Base-by-base conservation (phyloP, 768 basidiomycete species). In the Chalciporus chontae region DNA sequence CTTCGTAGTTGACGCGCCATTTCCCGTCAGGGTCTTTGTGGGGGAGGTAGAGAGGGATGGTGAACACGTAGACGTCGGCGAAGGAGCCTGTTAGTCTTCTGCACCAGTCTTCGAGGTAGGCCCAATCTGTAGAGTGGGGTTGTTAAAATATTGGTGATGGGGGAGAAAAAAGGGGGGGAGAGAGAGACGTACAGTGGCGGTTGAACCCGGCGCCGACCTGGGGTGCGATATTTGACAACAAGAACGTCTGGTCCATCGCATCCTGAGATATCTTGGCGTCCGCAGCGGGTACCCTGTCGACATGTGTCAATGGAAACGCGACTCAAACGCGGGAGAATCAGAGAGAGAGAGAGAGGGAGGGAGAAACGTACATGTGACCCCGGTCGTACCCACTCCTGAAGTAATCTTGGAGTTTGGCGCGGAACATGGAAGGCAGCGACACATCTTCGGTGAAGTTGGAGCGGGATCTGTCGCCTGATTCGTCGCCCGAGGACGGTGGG, bases 151-250 rank as follows among this genome's bases (percentile, higher is more conserved):
- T 21, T 21, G 21, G 21, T 21, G 21, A 21, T 21, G 2, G 2
- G 21, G 21, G 4, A 21, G 4, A 21, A 21, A 21, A 21, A n/a
- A 36, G 27, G 39, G 14, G 23, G 5, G 5, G 24, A 3, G 31
- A 8, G 8, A 8, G 26, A 18, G 14, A 74, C 83, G 53, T 59
- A 94, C 94, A 99, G 64, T 98, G 94, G 47, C 96, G 77, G 64
- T 98, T 99, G 76, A 98, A 99, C 0, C 95, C 96, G 36, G 81
- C 90, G 1, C 96, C 96, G 21, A 99, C 93, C 77, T 99, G 96
- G 38, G 96, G 96, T 5, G 96, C 95, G 45, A 99, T 96, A 62
- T 99, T 99, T 0, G 91, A 85, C 40, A 99, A 71, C 31, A 91
- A 72, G 68, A 99, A 99, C 0, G 95, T 99, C 70, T 99, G 94